Conservation (phyloP, 345 rosid species). For the Dipteronia sinensis region DNA sequence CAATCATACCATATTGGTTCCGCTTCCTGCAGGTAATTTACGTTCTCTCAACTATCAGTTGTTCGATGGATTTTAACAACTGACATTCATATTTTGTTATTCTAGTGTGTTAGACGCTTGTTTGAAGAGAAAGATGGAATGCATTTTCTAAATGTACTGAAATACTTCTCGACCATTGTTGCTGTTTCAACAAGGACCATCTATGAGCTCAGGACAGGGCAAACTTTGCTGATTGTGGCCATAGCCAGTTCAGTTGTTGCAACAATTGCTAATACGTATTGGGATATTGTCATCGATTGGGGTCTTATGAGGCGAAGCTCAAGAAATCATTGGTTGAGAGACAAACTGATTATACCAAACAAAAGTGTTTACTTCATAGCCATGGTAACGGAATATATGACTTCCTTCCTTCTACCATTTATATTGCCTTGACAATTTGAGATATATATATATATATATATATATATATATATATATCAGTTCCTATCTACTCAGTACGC, state of each 20-base stretch:
- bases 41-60: not conserved
- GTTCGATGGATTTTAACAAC: no score
- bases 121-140: slow-evolving; percentile 50
- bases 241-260: slow-evolving; percentile 55
- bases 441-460: no score
- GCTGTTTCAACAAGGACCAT: slow-evolving; percentile 57
- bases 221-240: slow-evolving; percentile 46
- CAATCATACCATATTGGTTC: slow-evolving; percentile 71
- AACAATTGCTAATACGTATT: slow-evolving; percentile 52
- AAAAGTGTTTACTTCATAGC: slow-evolving; percentile 64
- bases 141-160: slow-evolving; percentile 51
- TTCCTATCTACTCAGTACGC: no score
- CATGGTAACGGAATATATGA: slow-evolving; percentile 46
- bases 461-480: no score
- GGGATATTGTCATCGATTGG: slow-evolving; percentile 83
- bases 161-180: slow-evolving; percentile 59
- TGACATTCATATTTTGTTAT: not conserved
- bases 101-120: slow-evolving; percentile 65
- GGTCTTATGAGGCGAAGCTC: slow-evolving; percentile 65
- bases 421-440: no score
- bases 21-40: slow-evolving; percentile 67
- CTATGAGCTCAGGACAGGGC: slow-evolving; percentile 33
- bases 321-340: slow-evolving; percentile 79
- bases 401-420: not conserved
- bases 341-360: slow-evolving; percentile 60